Evolutionary conservation across 805 yeast species (phyloP), one percentile per base, ranked within the genome.

Genomic region (Saturnispora dispora): DNA sequence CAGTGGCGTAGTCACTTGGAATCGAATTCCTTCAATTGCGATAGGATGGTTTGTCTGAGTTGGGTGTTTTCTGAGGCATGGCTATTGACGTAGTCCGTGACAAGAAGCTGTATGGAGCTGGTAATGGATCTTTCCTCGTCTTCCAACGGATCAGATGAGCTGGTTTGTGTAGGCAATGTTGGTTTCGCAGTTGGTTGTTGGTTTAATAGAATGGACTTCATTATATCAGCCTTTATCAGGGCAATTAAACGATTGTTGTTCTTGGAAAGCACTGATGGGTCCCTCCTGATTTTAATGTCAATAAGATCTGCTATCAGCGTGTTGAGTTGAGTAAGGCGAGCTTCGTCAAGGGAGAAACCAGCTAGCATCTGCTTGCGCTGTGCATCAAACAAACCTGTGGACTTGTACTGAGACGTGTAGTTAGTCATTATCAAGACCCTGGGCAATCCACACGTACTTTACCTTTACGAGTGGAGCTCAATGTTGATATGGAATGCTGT

Each of bases 171-270:
- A 40, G 30, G 10, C 25, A 9, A 13, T 5, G 9, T 22, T 40
- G 28, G 30, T 8, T 36, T 36, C n/a, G 40, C 22, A 17, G 20
- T 36, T n/a, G 22, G 22, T 23, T 40, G 44, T 23, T 37, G 41
- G 15, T 40, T 40, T 11, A 17, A 40, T 22, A 18, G 22, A 18
- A 37, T 37, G 13, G 41, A 17, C 41, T 60, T 61, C 49, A 75
- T 68, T 45, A 77, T 70, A 35, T 73, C 75, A 2, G 81, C 78
- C 56, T 77, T 81, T 2, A 78, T 72, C 52, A 77, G 60, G 0
- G 82, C 82, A 0, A 74, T 75, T 59, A 75, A 66, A 46, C 71
- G 75, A 2, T 80, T 81, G 49, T 69, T 73, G 60, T 77, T 78
- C 57, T 75, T 63, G 1, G 69, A 61, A 20, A 78, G 60, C 17